These are phyloP conservation scores for Halophytophthora polymorphica DNA, from an alignment of 352 stramenopile species.

Conservation along the genomic window DNA sequence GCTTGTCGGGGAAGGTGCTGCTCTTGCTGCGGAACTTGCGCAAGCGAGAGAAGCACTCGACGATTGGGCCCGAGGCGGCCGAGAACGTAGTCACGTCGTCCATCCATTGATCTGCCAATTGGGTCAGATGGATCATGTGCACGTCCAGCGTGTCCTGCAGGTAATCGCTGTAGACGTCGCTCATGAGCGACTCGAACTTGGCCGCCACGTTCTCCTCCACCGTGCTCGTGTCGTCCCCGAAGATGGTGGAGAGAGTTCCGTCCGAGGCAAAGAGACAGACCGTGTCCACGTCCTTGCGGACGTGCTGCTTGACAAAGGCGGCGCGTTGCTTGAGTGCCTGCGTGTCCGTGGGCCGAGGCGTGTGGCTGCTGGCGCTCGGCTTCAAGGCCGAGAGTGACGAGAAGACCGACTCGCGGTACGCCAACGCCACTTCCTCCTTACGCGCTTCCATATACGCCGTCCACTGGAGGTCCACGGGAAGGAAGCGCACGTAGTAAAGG, in stretches of 20 bases:
- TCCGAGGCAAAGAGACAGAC: conserved; percentile 65
- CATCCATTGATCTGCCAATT: conserved; percentile 57
- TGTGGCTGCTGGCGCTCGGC: conserved; percentile 3
- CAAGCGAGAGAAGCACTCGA: conserved; percentile 38
- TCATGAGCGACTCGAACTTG: conserved; percentile 65
- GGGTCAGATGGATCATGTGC: conserved; percentile 55
- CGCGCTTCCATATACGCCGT: conserved; percentile 58
- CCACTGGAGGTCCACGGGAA: conserved; percentile 62
- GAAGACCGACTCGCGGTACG: conserved; percentile 32
- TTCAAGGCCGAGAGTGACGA: conserved; percentile 8
- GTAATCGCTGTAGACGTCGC: conserved; percentile 56
- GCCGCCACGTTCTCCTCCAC: conserved; percentile 48
- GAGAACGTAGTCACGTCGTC: conserved; percentile 38
- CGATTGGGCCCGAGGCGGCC: conserved; percentile 8
- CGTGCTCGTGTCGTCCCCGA: conserved; percentile 49
- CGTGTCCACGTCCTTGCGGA: conserved; percentile 68
- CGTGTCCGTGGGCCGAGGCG: conserved; percentile 6
- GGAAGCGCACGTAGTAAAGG: conserved; percentile 65
- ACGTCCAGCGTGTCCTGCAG: conserved; percentile 42
- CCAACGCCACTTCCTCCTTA: conserved; percentile 49
- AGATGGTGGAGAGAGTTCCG: conserved; percentile 67
- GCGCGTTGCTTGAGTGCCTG: conserved; percentile 50
- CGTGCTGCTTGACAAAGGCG: conserved; percentile 74
- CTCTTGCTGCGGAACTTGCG: conserved; percentile 65
- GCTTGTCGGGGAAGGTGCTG: conserved; percentile 52